Conservation (phyloP, 495 filamentous ascomycete genomes). For the Aspergillus leporis region DNA sequence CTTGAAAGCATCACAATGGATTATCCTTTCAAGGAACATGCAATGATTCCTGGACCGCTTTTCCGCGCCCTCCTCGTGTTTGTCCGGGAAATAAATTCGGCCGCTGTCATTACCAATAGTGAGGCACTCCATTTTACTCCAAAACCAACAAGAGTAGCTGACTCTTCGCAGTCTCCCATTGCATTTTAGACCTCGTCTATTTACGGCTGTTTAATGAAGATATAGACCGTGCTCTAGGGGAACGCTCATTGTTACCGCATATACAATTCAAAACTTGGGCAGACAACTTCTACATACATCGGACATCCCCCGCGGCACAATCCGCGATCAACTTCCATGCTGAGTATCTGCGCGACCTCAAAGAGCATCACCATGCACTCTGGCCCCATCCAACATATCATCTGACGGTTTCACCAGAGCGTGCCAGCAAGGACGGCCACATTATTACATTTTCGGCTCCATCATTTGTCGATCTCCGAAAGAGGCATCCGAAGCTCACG, state of each 20-base stretch:
- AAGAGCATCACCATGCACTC: conserved; percentile 5
- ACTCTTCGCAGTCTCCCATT: no score
- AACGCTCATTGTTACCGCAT: background rate
- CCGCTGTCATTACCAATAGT: conserved; percentile 1
- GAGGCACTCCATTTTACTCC: no score
- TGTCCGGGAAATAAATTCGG: background rate
- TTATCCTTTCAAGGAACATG: background rate
- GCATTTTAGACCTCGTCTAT: background rate
- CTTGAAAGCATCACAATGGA: background rate
- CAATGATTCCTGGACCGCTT: background rate
- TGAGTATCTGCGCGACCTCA: conserved; percentile 2
- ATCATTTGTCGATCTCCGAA: background rate
- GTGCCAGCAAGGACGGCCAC: background rate
- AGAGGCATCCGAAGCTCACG: conserved; percentile 2
- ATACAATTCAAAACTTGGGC: conserved; percentile 5
- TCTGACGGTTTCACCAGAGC: background rate
- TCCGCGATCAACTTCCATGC: background rate
- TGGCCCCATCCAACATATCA: conserved; percentile 7
- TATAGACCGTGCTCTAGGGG: conserved; percentile 4
- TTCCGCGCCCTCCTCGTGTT: background rate
- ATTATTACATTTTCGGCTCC: conserved; percentile 7
- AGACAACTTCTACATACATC: background rate
- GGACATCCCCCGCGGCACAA: background rate
- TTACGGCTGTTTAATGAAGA: conserved; percentile 5
- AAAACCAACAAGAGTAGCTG: no score